phyloP scores from a whole-genome alignment of 768 basidiomycete species.

The Agaricus blazei region DNA sequence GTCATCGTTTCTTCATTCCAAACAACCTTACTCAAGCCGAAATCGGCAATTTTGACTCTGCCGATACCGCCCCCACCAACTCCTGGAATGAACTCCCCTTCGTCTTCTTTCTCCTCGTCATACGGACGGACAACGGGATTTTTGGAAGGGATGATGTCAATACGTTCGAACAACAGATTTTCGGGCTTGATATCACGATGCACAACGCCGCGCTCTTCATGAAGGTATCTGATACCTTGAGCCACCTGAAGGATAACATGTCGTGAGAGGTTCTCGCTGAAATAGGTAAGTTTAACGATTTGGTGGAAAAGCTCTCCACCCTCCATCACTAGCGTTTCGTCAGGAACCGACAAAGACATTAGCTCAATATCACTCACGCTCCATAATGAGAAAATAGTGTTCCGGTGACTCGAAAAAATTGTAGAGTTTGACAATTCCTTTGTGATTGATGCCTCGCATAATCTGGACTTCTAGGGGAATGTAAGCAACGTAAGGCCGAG shows the following conservation, averaged over 20 bases:
- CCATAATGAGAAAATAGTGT: constrained; percentile 91
- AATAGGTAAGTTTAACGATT: constrained; percentile 98
- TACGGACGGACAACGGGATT: constrained; percentile 74
- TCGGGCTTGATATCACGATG: constrained; percentile 99
- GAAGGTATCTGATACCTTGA: constrained; percentile 89
- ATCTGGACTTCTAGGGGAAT: constrained; percentile 85
- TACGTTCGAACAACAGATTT: constrained; percentile 89
- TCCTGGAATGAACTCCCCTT: constrained; percentile 91
- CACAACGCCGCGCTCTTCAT: constrained; percentile 96
- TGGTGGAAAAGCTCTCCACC: constrained; percentile 99
- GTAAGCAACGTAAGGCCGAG: constrained; percentile 2
- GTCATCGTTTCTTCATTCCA: constrained; percentile 99
- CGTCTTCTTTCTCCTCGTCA: constrained; percentile 98
- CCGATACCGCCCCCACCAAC: constrained; percentile 97
- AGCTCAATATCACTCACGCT: constrained; percentile 50
- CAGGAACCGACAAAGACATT: constrained; percentile 4
- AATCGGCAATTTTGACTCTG: constrained; percentile 97
- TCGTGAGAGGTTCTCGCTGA: constrained; percentile 93
- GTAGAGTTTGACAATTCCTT: constrained; percentile 87
- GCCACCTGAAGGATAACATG: constrained; percentile 98
- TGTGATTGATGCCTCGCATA: constrained; percentile 92
- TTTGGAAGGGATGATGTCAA: constrained; percentile 87
- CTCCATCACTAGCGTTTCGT: constrained; percentile 69
- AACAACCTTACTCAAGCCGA: constrained; percentile 94
- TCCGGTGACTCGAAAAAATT: constrained; percentile 91